A percentile compares a stretch with the other conserved stretches of the same genome.
These are phyloP conservation scores for Lachnellula suecica DNA, from an alignment of 2,329 filamentous ascomycete genomes.

Conservation along the genomic window DNA sequence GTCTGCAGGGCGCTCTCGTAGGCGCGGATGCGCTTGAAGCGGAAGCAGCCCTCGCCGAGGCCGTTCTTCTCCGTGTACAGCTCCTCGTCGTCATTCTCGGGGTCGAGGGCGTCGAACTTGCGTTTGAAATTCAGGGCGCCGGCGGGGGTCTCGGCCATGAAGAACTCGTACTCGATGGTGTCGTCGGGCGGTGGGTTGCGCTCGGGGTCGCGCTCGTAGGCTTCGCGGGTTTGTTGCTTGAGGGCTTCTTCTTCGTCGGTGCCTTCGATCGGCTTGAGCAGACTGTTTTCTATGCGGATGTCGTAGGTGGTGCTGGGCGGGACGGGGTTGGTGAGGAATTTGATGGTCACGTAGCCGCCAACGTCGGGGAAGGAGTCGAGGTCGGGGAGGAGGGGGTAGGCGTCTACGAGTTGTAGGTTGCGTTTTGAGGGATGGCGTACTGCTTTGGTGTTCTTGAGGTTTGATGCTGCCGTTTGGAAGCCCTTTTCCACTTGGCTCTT, in stretches of 20 bases:
- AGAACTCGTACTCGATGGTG: slow-evolving; percentile 66
- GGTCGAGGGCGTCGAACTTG: slow-evolving; percentile 59
- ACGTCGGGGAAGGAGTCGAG: slow-evolving; percentile 68
- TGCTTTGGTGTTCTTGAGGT: slow-evolving; percentile 52
- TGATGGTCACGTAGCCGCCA: slow-evolving; percentile 68
- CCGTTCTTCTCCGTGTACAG: slow-evolving; percentile 54
- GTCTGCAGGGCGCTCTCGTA: slow-evolving; percentile 64
- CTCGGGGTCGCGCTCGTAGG: slow-evolving; percentile 55
- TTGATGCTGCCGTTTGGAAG: slow-evolving; percentile 54
- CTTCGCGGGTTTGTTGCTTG: slow-evolving; percentile 46
- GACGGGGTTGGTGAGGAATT: slow-evolving; percentile 66
- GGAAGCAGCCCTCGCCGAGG: slow-evolving; percentile 49
- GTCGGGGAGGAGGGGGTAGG: slow-evolving; percentile 63
- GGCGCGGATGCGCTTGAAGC: slow-evolving; percentile 59
- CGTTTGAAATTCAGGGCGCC: slow-evolving; percentile 56
- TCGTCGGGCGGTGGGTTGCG: slow-evolving; percentile 56
- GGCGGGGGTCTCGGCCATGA: slow-evolving; percentile 50
- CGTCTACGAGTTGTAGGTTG: slow-evolving; percentile 56
- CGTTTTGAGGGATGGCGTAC: slow-evolving; percentile 58
- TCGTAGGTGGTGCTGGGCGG: slow-evolving; percentile 53
- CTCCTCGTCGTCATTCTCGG: slow-evolving; percentile 50
- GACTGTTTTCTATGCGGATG: slow-evolving; percentile 57
- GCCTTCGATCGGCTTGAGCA: slow-evolving; percentile 60
- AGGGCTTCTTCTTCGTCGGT: slow-evolving; percentile 53
- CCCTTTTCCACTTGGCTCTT: slow-evolving; percentile 65